These are phyloP conservation scores for Tetradesmus obliquus DNA, from an alignment of 139 green algal species.

Conservation along the genomic window DNA sequence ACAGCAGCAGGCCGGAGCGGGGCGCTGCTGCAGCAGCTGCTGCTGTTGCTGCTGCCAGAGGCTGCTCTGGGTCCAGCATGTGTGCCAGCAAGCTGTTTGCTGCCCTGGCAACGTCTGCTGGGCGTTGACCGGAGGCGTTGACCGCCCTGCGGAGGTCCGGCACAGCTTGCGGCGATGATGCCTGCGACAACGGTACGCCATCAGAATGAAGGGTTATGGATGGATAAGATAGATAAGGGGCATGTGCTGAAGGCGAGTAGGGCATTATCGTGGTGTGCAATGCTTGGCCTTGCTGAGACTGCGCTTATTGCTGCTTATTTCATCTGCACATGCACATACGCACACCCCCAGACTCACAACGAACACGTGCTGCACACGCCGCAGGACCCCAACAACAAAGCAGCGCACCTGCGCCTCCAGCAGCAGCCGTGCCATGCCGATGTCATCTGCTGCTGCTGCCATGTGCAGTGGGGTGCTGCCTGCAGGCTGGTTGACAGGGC, in stretches of 20 bases:
- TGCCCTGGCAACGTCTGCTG: conserved; percentile 56
- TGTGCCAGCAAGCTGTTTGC: conserved; percentile 63
- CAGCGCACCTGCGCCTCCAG: conserved; percentile 51
- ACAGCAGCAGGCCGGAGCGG: background rate
- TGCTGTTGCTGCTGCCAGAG: background rate
- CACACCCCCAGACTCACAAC: background rate
- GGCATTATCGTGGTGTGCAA: too few species aligned
- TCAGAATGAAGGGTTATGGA: background rate
- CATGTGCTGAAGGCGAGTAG: too few species aligned
- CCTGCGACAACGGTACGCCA: background rate
- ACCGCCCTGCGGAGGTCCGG: conserved; percentile 56
- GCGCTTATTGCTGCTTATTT: too few species aligned
- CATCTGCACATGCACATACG: too few species aligned
- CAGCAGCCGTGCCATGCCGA: conserved; percentile 56
- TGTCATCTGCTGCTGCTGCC: conserved; percentile 62
- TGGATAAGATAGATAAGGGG: too few species aligned
- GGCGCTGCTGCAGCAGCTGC: background rate
- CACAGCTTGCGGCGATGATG: conserved; percentile 41
- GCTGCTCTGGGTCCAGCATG: conserved; percentile 53
- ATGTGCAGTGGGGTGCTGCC: conserved; percentile 69
- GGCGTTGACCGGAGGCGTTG: conserved; percentile 51
- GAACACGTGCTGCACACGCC: background rate
- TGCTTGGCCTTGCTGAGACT: too few species aligned
- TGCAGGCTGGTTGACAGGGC: conserved; percentile 52
- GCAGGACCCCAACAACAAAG: background rate